A percentile compares a stretch with the other conserved stretches of the same genome.
Conservation (phyloP, 1,139 yeast genomes). For the Casaregolazyma lundiana region DNA sequence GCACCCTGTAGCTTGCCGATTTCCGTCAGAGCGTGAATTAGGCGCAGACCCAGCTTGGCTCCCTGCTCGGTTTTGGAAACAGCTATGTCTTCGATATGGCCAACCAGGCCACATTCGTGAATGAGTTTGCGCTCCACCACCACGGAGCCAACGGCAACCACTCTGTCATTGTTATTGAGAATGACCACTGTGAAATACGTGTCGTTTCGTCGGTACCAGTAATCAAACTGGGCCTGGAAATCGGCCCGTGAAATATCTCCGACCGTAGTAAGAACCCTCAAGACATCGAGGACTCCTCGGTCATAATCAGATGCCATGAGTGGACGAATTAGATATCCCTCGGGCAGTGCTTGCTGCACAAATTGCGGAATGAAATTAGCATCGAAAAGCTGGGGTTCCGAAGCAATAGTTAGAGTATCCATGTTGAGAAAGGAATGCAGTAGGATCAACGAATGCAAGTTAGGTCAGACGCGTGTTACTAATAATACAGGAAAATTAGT, state of each 20-base stretch:
- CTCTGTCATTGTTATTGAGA: constrained; percentile 31
- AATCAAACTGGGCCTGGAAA: constrained; percentile 42
- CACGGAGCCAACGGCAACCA: constrained; percentile 40
- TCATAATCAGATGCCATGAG: constrained; percentile 44
- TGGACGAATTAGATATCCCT: constrained; percentile 51
- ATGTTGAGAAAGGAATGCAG: not conserved
- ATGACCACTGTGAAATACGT: constrained; percentile 54
- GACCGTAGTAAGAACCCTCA: constrained; percentile 53
- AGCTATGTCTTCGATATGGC: constrained; percentile 94
- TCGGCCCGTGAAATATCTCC: constrained; percentile 45
- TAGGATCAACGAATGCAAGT: not conserved
- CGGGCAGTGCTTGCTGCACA: constrained; percentile 39
- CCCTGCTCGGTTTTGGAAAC: constrained; percentile 78
- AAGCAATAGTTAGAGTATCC: not conserved
- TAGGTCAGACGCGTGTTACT: not conserved
- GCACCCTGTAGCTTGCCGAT: constrained; percentile 62
- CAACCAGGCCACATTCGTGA: constrained; percentile 79
- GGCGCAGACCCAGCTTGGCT: constrained; percentile 62
- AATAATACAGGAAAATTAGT: not conserved
- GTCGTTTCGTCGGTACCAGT: constrained; percentile 45
- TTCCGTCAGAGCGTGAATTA: constrained; percentile 59
- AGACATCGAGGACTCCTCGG: constrained; percentile 47
- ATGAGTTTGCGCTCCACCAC: constrained; percentile 51
- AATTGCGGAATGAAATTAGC: constrained; percentile 27
- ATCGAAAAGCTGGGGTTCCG: constrained; percentile 24